Evolutionary conservation across 805 yeast genomes (phyloP).

Genomic region (Candida alai): DNA sequence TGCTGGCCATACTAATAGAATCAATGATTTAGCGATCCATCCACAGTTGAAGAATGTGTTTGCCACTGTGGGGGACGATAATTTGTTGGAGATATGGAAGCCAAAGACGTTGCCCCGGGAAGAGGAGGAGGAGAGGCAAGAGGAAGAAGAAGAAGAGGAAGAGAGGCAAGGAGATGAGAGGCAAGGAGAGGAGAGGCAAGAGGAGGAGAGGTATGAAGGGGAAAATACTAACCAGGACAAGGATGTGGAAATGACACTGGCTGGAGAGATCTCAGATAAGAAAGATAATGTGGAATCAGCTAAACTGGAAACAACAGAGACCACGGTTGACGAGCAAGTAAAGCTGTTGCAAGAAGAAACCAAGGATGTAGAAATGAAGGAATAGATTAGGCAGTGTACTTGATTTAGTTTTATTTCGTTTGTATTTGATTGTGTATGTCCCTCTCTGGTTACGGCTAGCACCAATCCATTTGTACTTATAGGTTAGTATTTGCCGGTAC

Average conservation of each 20-base stretch:
- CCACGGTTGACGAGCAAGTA: not conserved
- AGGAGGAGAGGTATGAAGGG: constrained; percentile 1
- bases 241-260: no score
- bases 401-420: no score
- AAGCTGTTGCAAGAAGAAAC: not conserved
- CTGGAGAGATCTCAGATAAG: constrained; percentile 3
- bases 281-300: constrained; percentile 3
- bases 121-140: constrained; percentile 30
- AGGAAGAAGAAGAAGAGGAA: constrained; percentile 13
- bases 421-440: no score
- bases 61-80: constrained; percentile 73
- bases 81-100: constrained; percentile 72
- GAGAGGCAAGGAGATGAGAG: not conserved
- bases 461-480: no score
- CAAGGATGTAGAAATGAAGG: constrained; percentile 5
- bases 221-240: not conserved
- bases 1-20: constrained; percentile 78
- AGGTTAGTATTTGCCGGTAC: no score
- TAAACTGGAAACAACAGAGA: not conserved
- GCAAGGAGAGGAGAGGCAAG: not conserved
- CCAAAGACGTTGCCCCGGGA: constrained; percentile 48
- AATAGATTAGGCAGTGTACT: constrained; percentile 1
- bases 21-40: constrained; percentile 67
- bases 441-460: no score
- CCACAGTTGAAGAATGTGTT: constrained; percentile 54